Evolutionary conservation across 176 grass and related monocot genomes (phyloP), one percentile per base, ranked within the genome.

Genomic region (Zoysia japonica): DNA sequence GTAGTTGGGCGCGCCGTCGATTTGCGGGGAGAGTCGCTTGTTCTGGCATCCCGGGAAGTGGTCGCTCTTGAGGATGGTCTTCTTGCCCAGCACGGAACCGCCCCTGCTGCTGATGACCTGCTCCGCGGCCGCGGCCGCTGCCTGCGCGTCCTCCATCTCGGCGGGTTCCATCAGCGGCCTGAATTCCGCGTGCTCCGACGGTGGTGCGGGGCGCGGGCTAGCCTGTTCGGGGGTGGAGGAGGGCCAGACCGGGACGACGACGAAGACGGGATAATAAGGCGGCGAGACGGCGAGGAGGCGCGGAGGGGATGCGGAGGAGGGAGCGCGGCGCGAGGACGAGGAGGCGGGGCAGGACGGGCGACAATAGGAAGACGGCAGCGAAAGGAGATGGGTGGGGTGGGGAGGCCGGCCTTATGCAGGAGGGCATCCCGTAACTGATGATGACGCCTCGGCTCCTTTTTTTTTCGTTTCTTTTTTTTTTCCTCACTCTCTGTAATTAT

Each of bases 1-100:
- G 55, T 95, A 99, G 84, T 99, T 99, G 71, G 96, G 96, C 65
- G 96, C 96, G 52, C 96, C 96, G 50, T 99, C 96, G 78, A 99
- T 99, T 78, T 99, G 92, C 77, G 96, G 90, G 7, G 71, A 47
- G 60, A 99, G 86, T 17, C 92, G 84, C 88, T 95, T 99, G 88
- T 99, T 99, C 88, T 95, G 96, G 80, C 96, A 99, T 0, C 96
- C 92, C 20, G 96, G 96, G 67, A 99, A 99, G 85, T 99, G 96
- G 71, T 99, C 96, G 81, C 92, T 94, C 88, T 99, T 99, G 83
- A 99, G 88, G 63, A 99, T 93, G 70, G 96, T 95, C 83, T 99
- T 99, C 92, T 99, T 99, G 12, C 96, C 96, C 3, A 99, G 90
- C 83, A 95, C 96, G 43, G 96, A 93, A 61, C 96, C 96, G 66